Evolutionary conservation across 108 stramenopile species (phyloP).

Genomic region (Tribonema minus): DNA sequence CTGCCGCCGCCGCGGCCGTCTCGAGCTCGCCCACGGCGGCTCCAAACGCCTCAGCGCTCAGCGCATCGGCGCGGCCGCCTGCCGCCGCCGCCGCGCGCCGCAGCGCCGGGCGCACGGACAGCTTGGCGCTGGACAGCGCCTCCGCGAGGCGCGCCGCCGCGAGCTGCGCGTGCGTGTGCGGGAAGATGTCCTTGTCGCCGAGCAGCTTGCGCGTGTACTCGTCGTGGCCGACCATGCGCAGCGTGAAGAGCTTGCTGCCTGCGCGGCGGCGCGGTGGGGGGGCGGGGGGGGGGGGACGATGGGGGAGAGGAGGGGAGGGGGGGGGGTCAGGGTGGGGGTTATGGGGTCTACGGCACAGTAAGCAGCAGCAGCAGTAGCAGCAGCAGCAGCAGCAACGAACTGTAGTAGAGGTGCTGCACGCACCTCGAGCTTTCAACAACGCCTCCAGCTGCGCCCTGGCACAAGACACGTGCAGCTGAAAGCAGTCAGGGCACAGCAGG

Average conservation of each 20-base stretch:
- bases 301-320: background rate
- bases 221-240: slow-evolving; percentile 32
- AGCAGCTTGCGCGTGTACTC: slow-evolving; percentile 44
- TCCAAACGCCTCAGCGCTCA: background rate
- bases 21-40: no score
- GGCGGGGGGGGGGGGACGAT: background rate
- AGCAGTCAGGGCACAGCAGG: no score
- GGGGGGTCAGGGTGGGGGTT: background rate
- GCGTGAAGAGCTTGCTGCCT: slow-evolving; percentile 40
- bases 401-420: background rate
- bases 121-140: slow-evolving; percentile 36
- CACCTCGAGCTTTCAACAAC: no score
- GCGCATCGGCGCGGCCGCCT: background rate
- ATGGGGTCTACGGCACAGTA: background rate
- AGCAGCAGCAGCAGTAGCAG: background rate
- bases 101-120: slow-evolving; percentile 27
- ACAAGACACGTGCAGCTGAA: no score
- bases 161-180: slow-evolving; percentile 29
- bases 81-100: background rate
- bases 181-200: slow-evolving; percentile 41
- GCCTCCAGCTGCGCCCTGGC: no score
- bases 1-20: no score
- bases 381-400: background rate
- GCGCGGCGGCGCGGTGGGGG: no score
- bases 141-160: slow-evolving; percentile 31